Evolutionary conservation across 2,329 filamentous ascomycete species (phyloP), one percentile per base, ranked within the genome.

Genomic region (Paecilomyces fulvus): DNA sequence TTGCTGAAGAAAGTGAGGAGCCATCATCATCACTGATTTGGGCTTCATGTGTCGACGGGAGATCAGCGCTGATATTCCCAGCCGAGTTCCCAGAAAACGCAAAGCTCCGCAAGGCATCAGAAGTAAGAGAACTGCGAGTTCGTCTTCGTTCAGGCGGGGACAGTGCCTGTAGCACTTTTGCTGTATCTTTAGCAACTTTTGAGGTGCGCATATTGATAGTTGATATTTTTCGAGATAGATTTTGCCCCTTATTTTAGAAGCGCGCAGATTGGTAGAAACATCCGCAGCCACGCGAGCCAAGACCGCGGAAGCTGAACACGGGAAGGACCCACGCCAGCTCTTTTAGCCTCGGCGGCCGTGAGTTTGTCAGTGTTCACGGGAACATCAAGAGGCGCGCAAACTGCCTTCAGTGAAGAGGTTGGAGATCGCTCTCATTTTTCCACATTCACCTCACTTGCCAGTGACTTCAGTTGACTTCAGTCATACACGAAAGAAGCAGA

Each of bases 161-260:
- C n/a, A 78, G 63, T 5, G 74, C 69, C 60, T 80, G 76, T 51
- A 84, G 73, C n/a, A 84, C 69, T 59, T 78, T 82, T 3, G 81
- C 72, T 0, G 83, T 82, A 28, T 86, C 83, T 63, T 77, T 77
- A 8, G 83, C 83, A 54, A 84, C 71, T 48, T 79, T 76, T 8
- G 83, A 85, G 3, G 82, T 81, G 48, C 79, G 76, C 83, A 85
- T 85, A 11, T 25, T 51, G 12, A 46, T 52, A 12, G 37, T 48
- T 33, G 30, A 50, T 49, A 20, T 48, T 30, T 30, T 55, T 43
- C n/a, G 37, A 43, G 37, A 43, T 43, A 37, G 33, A 37, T 37
- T 28, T 49, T 17, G 12, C 48, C 48, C 48, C 48, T 49, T 17
- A 49, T 49, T 49, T 49, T 49, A n/a, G 21, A 28, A 49, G 48